Conservation (phyloP, 1,284 basidiomycete species). For the Ganoderma lucidum region DNA sequence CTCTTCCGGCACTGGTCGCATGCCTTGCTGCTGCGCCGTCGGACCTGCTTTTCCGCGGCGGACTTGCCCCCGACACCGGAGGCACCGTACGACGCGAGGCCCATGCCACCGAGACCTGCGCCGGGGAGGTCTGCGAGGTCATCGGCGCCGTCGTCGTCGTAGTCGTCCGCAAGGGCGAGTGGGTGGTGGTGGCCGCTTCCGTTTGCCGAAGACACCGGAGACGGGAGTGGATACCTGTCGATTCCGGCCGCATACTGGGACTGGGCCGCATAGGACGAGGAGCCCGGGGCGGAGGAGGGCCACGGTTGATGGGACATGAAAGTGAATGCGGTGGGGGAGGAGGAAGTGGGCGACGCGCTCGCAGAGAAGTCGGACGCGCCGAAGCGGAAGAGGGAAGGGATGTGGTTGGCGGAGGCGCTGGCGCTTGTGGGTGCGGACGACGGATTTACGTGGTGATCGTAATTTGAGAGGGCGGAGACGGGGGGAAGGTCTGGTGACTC, state of each 20-base stretch:
- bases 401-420: conserved; percentile 13
- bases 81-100: conserved; percentile 31
- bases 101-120: conserved; percentile 30
- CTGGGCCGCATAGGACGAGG: conserved; percentile 33
- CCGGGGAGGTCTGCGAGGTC: conserved; percentile 42
- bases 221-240: conserved; percentile 37
- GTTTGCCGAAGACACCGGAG: conserved; percentile 31
- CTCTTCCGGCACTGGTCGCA: conserved; percentile 41
- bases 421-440: conserved; percentile 16
- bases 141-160: conserved; percentile 48
- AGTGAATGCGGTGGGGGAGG: conserved; percentile 38
- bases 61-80: conserved; percentile 10
- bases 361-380: conserved; percentile 35
- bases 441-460: conserved; percentile 34
- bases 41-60: conserved; percentile 16
- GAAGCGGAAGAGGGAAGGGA: conserved; percentile 40
- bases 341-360: conserved; percentile 35
- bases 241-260: conserved; percentile 30
- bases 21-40: conserved; percentile 26
- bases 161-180: conserved; percentile 43
- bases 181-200: conserved; percentile 36
- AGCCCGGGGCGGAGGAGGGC: conserved; percentile 33
- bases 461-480: conserved; percentile 28
- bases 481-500: conserved; percentile 38
- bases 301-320: conserved; percentile 43